These are phyloP conservation scores for Fusarium setosum DNA, from an alignment of 2,329 filamentous ascomycete species.

Conservation along the genomic window DNA sequence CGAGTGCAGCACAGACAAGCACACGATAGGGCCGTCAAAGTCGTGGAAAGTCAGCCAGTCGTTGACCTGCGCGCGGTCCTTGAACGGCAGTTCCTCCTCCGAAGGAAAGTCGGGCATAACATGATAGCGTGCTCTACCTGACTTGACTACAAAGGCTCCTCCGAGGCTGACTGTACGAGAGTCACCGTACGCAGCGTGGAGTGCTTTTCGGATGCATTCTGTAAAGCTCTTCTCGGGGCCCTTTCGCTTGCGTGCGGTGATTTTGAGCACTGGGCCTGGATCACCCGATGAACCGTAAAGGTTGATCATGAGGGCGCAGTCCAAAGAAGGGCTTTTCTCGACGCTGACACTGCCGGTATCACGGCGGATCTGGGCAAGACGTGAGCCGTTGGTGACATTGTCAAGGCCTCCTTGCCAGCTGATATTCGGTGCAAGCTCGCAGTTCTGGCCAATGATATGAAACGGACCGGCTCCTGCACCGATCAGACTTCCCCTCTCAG, in stretches of 20 bases:
- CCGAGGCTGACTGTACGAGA: conserved; percentile 51
- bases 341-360: conserved; percentile 35
- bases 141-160: conserved; percentile 53
- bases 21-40: conserved; percentile 51
- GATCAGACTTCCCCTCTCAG: conserved; percentile 47
- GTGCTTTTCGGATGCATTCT: conserved; percentile 45
- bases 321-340: conserved; percentile 40
- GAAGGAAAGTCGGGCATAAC: conserved; percentile 59
- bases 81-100: conserved; percentile 42
- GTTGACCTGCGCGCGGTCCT: conserved; percentile 43
- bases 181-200: conserved; percentile 48
- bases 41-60: conserved; percentile 55
- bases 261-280: conserved; percentile 49
- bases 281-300: conserved; percentile 51
- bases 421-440: conserved; percentile 54
- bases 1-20: conserved; percentile 55
- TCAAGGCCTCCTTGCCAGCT: conserved; percentile 42
- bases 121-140: conserved; percentile 52
- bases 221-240: conserved; percentile 46
- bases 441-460: conserved; percentile 54
- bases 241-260: conserved; percentile 46
- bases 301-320: conserved; percentile 57
- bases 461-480: conserved; percentile 58
- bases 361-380: conserved; percentile 40
- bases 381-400: conserved; percentile 42